phyloP scores from a whole-genome alignment of 2,329 filamentous ascomycete genomes.

The Stachybotrys echinatus region DNA sequence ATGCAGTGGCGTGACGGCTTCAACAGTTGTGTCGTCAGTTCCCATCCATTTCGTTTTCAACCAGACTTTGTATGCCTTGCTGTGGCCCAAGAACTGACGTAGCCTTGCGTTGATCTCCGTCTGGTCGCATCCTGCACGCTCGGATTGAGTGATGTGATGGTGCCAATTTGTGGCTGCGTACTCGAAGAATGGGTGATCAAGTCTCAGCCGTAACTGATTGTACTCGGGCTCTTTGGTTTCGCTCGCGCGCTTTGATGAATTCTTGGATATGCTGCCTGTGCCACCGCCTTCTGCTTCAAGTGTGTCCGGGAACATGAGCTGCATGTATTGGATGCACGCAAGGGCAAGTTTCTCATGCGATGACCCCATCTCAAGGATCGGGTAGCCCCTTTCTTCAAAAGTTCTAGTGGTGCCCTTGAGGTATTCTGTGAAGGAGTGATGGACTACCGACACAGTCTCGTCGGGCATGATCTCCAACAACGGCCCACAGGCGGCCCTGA shows the following conservation, averaged over 20 bases:
- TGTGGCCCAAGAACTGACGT: conserved; percentile 6
- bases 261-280: no score
- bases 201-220: no score
- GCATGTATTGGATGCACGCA: conserved; percentile 6
- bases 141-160: conserved; percentile 16
- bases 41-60: no score
- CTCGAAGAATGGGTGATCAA: conserved; percentile 18
- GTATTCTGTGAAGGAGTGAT: conserved; percentile 45
- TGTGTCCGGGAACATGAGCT: neutral
- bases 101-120: conserved; percentile 5
- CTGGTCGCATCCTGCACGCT: conserved; percentile 11
- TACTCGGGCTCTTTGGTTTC: no score
- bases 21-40: no score
- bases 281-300: no score
- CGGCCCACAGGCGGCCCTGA: conserved; percentile 33
- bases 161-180: conserved; percentile 24
- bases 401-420: conserved; percentile 19
- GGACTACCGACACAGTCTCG: conserved; percentile 37
- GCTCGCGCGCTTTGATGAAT: no score
- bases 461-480: conserved; percentile 38
- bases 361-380: conserved; percentile 8
- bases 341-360: conserved; percentile 15
- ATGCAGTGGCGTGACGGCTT: conserved; percentile 9
- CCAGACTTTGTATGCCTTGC: no score
- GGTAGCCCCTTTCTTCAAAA: conserved; percentile 7